Conservation (phyloP, 768 basidiomycete genomes). For the Lactifluus subvellereus region DNA sequence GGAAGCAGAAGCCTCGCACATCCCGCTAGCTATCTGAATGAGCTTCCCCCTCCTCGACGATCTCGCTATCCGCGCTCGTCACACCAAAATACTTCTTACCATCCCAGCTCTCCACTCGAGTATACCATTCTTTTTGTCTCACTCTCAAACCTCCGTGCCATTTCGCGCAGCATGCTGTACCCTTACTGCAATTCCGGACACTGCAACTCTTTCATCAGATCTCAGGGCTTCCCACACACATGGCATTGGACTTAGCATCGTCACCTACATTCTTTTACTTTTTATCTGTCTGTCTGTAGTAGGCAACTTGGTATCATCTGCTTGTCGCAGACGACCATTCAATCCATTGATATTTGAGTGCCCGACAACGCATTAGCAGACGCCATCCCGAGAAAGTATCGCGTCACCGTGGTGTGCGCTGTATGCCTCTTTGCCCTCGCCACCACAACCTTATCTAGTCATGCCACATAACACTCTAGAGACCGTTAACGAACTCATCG, state of each 20-base stretch:
- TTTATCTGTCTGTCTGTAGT: slow-evolving; percentile 22
- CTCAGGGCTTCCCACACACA: slow-evolving; percentile 13
- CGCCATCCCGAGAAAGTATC: too few species aligned
- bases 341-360: not conserved
- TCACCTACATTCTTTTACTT: slow-evolving; percentile 17
- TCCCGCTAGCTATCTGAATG: slow-evolving; percentile 3
- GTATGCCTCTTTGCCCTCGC: not conserved
- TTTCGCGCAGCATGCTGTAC: slow-evolving; percentile 17
- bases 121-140: slow-evolving; percentile 3
- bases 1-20: slow-evolving; percentile 7
- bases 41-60: not conserved
- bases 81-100: not conserved
- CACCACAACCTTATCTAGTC: not conserved
- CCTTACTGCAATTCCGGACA: slow-evolving; percentile 17
- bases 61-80: not conserved
- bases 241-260: slow-evolving; percentile 19
- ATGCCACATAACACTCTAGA: slow-evolving; percentile 30
- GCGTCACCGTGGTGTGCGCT: not conserved
- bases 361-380: not conserved
- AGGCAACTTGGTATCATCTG: slow-evolving; percentile 18
- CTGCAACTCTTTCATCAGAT: slow-evolving; percentile 14
- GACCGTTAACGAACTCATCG: slow-evolving; percentile 75
- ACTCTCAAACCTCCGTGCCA: slow-evolving; percentile 4
- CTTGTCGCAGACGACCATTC: slow-evolving; percentile 15
- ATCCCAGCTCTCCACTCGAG: not conserved